phyloP scores from a whole-genome alignment of 1,139 yeast species.

The Pneumocystis oryctolagi region DNA sequence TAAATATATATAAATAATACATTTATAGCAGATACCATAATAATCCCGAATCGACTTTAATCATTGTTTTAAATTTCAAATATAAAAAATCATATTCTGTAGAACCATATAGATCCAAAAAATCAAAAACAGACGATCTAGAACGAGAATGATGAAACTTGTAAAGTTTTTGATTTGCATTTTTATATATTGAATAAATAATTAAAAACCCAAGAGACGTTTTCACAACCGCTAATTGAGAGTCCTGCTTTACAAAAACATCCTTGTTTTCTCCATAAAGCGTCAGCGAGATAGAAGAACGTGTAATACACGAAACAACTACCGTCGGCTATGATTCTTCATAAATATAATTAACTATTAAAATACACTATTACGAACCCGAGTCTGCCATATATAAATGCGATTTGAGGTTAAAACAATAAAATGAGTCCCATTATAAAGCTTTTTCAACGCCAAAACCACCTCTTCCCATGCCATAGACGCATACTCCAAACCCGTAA shows the following conservation, averaged over 20 bases:
- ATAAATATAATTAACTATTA: not conserved
- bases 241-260: constrained; percentile 24
- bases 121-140: constrained; percentile 15
- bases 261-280: constrained; percentile 21
- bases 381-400: not conserved
- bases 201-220: constrained; percentile 22
- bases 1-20: not conserved
- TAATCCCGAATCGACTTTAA: constrained; percentile 22
- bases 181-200: constrained; percentile 19
- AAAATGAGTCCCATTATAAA: not conserved
- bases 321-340: not conserved
- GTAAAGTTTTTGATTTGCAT: constrained; percentile 21
- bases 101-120: constrained; percentile 30
- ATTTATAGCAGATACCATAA: constrained; percentile 12
- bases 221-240: constrained; percentile 22
- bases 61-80: constrained; percentile 20
- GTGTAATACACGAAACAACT: constrained; percentile 21
- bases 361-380: not conserved
- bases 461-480: not conserved
- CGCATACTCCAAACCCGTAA: not conserved
- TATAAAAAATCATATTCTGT: constrained; percentile 26
- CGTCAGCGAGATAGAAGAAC: constrained; percentile 21
- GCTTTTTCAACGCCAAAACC: not conserved
- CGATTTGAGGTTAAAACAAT: not conserved
- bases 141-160: constrained; percentile 11